phyloP scores from a whole-genome alignment of 331 rosid genomes.

The Pyrus hybrid region DNA sequence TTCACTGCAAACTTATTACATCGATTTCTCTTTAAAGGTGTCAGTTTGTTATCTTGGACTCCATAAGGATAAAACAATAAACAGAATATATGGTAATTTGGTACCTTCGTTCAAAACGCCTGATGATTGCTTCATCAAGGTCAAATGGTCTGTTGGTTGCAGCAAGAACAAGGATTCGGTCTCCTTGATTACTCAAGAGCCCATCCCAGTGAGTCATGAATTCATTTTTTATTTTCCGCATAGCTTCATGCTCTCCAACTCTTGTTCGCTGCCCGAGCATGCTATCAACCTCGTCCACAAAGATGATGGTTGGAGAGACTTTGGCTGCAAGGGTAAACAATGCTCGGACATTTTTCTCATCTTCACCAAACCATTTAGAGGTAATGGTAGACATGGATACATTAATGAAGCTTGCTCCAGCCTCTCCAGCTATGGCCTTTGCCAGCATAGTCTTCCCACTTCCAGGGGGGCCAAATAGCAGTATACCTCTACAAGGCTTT shows the following conservation, averaged over 20 bases:
- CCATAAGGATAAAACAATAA: neutral
- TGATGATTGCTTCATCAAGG: constrained; percentile 92
- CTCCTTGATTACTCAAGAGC: constrained; percentile 65
- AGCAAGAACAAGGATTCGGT: constrained; percentile 90
- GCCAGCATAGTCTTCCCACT: constrained; percentile 99
- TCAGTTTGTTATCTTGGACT: neutral
- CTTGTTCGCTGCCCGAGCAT: constrained; percentile 96
- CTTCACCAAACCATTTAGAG: constrained; percentile 99
- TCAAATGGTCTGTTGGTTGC: constrained; percentile 98
- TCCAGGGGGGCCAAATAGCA: constrained; percentile 90
- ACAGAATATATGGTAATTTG: neutral
- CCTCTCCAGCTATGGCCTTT: constrained; percentile 94
- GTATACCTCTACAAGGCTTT: constrained; percentile 92
- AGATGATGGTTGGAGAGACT: constrained; percentile 93
- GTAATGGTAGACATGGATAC: constrained; percentile 98
- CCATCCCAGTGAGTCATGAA: constrained; percentile 98
- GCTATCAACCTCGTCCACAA: constrained; percentile 90
- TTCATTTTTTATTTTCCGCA: constrained; percentile 96
- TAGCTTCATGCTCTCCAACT: constrained; percentile 97
- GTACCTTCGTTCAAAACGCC: constrained; percentile 94
- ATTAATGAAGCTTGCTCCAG: constrained; percentile 96
- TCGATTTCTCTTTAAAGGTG: neutral
- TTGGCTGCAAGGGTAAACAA: constrained; percentile 85
- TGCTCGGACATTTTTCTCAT: constrained; percentile 93
- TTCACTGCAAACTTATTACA: neutral